Evolutionary conservation across 1,284 basidiomycete species (phyloP), one percentile per base, ranked within the genome.

Genomic region (Leccinum subatratum): DNA sequence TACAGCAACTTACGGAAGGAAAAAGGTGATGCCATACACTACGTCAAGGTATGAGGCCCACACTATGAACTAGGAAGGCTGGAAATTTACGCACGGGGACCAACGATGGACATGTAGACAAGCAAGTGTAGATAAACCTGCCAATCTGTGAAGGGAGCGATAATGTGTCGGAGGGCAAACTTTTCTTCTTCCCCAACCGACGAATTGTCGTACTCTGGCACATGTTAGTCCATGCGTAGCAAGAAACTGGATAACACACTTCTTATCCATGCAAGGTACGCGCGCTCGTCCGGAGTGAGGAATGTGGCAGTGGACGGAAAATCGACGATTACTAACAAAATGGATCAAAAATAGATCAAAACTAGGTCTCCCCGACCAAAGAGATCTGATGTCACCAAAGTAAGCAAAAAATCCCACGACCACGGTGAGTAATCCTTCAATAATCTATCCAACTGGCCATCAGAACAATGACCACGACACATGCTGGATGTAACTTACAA

Each of bases 11-110:
- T 70, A 89, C 84, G 88, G 88, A 25, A 89, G 75, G 78, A 90
- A 90, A 30, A 89, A 78, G 0, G 86, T 86, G 56, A 90, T 87
- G 0, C 87, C 87, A 68, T 81, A 81, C 0, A 84, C 82, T 79
- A 28, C n/a, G 18, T 16, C 63, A 72, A 7, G 64, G 25, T 67
- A 25, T 68, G n/a, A 58, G 62, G n/a, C 4, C 67, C 58, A 11
- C 42, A 28, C 25, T n/a, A 6, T 3, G 22, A 60, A 51, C n/a
- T 3, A 37, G 20, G 18, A 45, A 45, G 22, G 18, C 2, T 2
- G 18, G 2, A 64, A 59, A 3, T 54, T 7, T 4, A 80, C 87
- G 73, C 72, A 90, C 88, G 72, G 45, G 89, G 87, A 3, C 76
- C 80, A 59, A 87, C 75, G 58, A 90, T 76, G 0, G 86, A 85